phyloP scores from a whole-genome alignment of 2,329 filamentous ascomycete species.

The Claviceps purpurea region DNA sequence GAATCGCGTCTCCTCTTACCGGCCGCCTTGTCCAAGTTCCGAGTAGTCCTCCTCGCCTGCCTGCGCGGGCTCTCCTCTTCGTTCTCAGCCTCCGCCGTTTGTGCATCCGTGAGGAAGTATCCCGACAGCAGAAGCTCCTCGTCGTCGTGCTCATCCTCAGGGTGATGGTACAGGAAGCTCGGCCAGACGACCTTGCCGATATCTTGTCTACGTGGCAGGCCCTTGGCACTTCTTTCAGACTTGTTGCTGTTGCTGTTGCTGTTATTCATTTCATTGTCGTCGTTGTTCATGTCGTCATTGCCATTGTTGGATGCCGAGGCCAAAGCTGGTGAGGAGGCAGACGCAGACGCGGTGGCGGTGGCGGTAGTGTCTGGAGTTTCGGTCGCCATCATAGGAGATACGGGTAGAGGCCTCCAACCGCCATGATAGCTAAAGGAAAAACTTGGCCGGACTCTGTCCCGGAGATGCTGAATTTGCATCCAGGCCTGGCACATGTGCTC shows the following conservation, averaged over 20 bases:
- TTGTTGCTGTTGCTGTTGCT: not conserved
- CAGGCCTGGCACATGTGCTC: not conserved
- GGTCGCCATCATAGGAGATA: not conserved
- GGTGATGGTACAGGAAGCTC: not conserved
- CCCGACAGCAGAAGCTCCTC: not conserved
- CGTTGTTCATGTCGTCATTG: not conserved
- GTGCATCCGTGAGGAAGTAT: not conserved
- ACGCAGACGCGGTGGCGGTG: not conserved
- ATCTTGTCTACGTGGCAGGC: not conserved
- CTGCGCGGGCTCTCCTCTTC: not conserved
- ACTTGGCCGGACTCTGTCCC: not conserved
- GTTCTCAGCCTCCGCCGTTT: not conserved
- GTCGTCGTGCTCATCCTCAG: not conserved
- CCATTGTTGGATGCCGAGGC: not conserved
- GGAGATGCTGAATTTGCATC: not conserved
- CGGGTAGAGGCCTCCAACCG: not conserved
- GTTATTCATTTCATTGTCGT: not conserved
- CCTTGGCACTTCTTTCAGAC: not conserved
- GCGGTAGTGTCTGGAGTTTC: not conserved
- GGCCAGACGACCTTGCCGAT: not conserved
- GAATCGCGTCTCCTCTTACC: not conserved
- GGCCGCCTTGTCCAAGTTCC: not conserved
- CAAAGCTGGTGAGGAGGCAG: not conserved
- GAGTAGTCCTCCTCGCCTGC: not conserved
- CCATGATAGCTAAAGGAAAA: not conserved